phyloP scores from a whole-genome alignment of 345 rosid species.

The thale cress (Arabidopsis thaliana) region TAIR10.1 NC_003070.9:3959001-3959500 shows the following conservation, averaged over 20 bases:
- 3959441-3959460: conserved; percentile 53
- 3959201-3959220: neutral
- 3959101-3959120: conserved; percentile 74
- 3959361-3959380: conserved; percentile 16
- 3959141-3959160: conserved; percentile 95
- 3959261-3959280: conserved; percentile 70
- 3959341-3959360: conserved; percentile 73
- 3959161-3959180: conserved; percentile 91
- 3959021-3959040: neutral
- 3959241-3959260: neutral
- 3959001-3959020: conserved; percentile 13
- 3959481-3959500: conserved; percentile 84
- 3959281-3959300: conserved; percentile 55
- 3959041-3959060: conserved; percentile 29
- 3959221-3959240: conserved; percentile 4
- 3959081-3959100: conserved; percentile 86
- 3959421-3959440: neutral
- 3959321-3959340: conserved; percentile 99
- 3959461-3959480: conserved; percentile 92
- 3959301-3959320: conserved; percentile 75
- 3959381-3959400: neutral
- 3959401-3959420: neutral
- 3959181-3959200: conserved; percentile 53
- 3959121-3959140: conserved; percentile 84
- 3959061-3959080: conserved; percentile 91